Conservation (phyloP, 192 early-diverging fungal species). For the Coemansia sp. region DNA sequence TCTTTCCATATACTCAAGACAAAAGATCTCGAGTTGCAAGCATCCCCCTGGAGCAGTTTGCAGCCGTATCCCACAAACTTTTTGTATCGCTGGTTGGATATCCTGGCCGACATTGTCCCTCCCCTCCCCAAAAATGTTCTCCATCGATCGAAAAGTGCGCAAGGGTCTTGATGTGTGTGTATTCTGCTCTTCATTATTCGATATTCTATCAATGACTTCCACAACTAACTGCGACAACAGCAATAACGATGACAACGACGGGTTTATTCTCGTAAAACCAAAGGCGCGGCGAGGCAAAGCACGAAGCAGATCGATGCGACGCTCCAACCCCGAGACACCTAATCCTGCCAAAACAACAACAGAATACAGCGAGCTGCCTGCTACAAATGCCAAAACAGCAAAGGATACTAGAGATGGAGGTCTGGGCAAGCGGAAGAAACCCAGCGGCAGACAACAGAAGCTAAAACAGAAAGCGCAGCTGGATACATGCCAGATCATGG, state of each 20-base stretch:
- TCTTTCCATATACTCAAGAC: too few species aligned
- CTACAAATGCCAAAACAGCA: not conserved
- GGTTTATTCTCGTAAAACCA: slow-evolving; percentile 16
- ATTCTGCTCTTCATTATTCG: too few species aligned
- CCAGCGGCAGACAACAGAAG: slow-evolving; percentile 3
- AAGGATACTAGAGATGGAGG: not conserved
- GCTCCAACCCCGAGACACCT: not conserved
- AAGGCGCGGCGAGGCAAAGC: slow-evolving; percentile 2
- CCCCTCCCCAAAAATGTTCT: too few species aligned
- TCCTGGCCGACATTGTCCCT: too few species aligned
- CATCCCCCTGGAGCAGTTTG: too few species aligned
- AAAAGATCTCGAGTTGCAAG: too few species aligned
- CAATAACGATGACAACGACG: slow-evolving; percentile 6
- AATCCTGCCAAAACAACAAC: not conserved
- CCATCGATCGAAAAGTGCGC: too few species aligned
- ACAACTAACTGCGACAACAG: too few species aligned
- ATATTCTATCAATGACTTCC: not conserved
- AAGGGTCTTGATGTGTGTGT: too few species aligned
- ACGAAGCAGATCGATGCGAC: not conserved
- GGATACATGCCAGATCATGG: not conserved
- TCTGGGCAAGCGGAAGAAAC: not conserved
- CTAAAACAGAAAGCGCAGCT: not conserved
- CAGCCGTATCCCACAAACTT: not conserved
- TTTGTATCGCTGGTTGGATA: not conserved
- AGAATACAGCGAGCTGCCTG: not conserved